These are phyloP conservation scores for Dillenia turbinata DNA, from an alignment of 164 flowering plant genomes.

Conservation along the genomic window DNA sequence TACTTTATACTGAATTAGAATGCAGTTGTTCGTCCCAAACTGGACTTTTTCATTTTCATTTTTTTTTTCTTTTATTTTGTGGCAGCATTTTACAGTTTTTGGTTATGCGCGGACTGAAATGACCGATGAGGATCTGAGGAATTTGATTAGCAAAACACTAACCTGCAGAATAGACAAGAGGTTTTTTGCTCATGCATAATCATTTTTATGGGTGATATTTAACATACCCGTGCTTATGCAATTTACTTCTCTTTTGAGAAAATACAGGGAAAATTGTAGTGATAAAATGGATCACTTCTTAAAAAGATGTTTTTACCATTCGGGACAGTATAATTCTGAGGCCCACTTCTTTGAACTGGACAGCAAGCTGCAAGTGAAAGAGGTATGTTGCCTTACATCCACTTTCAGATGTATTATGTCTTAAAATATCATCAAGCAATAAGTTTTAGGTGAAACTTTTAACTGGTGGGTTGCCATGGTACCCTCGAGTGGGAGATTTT, in stretches of 20 bases:
- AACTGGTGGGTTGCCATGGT: too few species aligned
- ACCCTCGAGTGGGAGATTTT: too few species aligned
- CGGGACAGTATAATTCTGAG: slow-evolving; percentile 87
- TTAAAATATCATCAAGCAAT: too few species aligned
- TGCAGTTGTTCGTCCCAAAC: not conserved
- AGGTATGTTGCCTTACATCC: slow-evolving; percentile 30
- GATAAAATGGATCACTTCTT: slow-evolving; percentile 82
- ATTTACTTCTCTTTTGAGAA: not conserved
- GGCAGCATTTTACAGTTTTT: slow-evolving; percentile 66
- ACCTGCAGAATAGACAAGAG: slow-evolving; percentile 80
- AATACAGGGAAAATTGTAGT: slow-evolving; percentile 74
- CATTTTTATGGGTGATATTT: not conserved
- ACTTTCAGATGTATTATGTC: not conserved
- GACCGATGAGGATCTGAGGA: slow-evolving; percentile 66
- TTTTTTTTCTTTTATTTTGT: not conserved
- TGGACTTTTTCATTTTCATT: not conserved
- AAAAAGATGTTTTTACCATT: slow-evolving; percentile 82
- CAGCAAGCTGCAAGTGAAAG: slow-evolving; percentile 64
- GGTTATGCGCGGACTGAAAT: slow-evolving; percentile 74
- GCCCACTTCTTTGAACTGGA: slow-evolving; percentile 59
- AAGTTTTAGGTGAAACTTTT: too few species aligned
- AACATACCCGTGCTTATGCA: not conserved
- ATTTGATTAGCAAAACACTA: slow-evolving; percentile 59
- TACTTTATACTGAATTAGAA: not conserved
- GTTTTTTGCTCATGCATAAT: slow-evolving; percentile 17